Base-by-base conservation (phyloP, 1,139 yeast species). In the Protomyces inundatus region DNA sequence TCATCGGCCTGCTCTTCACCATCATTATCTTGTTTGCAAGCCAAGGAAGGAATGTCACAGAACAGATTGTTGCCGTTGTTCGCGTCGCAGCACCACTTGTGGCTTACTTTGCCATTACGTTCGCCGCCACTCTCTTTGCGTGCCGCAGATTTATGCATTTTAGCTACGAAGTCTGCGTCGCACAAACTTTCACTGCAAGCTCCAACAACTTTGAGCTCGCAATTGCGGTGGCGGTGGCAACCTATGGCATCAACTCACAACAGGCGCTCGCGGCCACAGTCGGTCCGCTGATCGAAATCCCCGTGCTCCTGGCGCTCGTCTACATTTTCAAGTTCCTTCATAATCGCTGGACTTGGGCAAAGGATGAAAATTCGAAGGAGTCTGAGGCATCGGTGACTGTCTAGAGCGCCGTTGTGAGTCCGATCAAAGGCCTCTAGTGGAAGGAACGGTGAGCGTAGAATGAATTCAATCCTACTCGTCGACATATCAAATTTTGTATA, bases 201-300 rank as follows among this genome's bases (percentile, higher is more conserved):
- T 80, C 84, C 3, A 83, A 83, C 70, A 83, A 83, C 66, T 79
- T 79, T 66, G 85, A 82, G 69, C 73, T 82, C 55, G 80, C 83
- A 61, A 74, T 82, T 55, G 85, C 86, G 2, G 79, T 83, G 14
- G 83, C 85, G 1, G 80, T 81, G 12, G 78, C 85, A 0, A 69
- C 81, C 7, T 83, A 80, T 73, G 86, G 87, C 1, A 73, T 77
- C 35, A 81, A 81, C 3, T 79, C 84, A 67, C 76, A 80, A 64
- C 81, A 83, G 70, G 81, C 86, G 1, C 77, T 83, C 58, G 86
- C 87, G 2, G 82, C 86, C 1, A 82, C 85, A 0, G 81, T 82
- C 71, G 86, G 86, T 0, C 86, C 87, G 1, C 74, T 83, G 52
- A 71, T 82, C 34, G 86, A 83, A 69, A 83, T 82, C 3, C 86